Base-by-base conservation (phyloP, 768 basidiomycete genomes). In the Suillus tomentosus region DNA sequence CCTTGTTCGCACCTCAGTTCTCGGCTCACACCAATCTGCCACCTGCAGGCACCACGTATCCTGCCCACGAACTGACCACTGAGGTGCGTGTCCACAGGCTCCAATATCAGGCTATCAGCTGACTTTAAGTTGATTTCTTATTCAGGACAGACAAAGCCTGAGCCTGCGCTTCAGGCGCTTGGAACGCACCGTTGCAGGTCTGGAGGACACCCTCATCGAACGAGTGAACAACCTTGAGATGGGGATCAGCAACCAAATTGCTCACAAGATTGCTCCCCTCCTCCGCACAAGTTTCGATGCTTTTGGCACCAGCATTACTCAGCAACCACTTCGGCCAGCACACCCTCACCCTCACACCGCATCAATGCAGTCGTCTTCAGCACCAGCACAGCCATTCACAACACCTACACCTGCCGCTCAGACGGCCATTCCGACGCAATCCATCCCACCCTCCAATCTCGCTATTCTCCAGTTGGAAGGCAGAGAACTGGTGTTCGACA, bases 361-460 rank as follows among this genome's bases (percentile, higher is more conserved):
- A 45, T 3, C 17, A 45, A 19, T 8, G 7, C 17, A 7, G 19
- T 8, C 3, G 17, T 43, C 42, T 17, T 15, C 15, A 5, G 14
- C 42, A 6, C 27, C 27, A 27, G 42, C 15, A 43, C 17, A 42
- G 3, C 40, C 40, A 14, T 42, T 42, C 40, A 42, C 2, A 42
- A 42, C 15, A 14, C 40, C 40, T 42, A 42, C 40, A 3, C 5
- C 40, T 15, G 40, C 14, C 14, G 5, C 40, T 42, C 3, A 42
- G 40, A 42, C 6, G 6, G 42, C 42, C 42, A 4, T 43, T 5
- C 43, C 43, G 1, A 19, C 47, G 9, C 47, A 56, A 10, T 5
- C 55, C 55, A 56, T 56, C 39, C 55, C 31, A 56, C 31, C 55
- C 17, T 3, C 9, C 6, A 56, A 56, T 40, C 55, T 56, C 39